Base-by-base conservation (phyloP, 1,284 basidiomycete genomes). In the Leccinum pachyderme region DNA sequence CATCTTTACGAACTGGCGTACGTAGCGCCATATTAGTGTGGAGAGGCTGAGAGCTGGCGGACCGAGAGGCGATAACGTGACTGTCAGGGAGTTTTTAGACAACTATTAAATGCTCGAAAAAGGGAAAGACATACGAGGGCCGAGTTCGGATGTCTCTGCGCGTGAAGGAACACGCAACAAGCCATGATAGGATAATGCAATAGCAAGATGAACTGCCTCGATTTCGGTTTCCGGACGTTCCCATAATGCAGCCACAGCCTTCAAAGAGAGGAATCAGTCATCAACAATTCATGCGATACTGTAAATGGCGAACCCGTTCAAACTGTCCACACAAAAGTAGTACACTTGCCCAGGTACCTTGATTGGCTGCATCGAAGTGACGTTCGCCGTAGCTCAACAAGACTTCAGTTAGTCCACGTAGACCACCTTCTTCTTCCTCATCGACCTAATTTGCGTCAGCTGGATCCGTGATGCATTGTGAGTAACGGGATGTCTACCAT, bases 121-220 rank as follows among this genome's bases (percentile, higher is more conserved):
- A 51, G 22, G 18, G 49, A 47, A 15, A 15, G 15, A 80, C 91
- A 68, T 72, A 96, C 94, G 69, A 61, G 77, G 93, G 61, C 76
- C 92, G 76, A 82, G 84, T 54, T 97, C 93, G 7, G 90, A 91
- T 0, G 89, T 85, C 62, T 92, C 87, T 5, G 87, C 82, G 13
- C 83, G 77, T 2, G 87, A 81, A 5, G 96, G 89, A 0, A 95
- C 85, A 8, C 95, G 84, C 24, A 99, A 75, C 15, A 99, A 75
- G 6, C 96, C 96, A 70, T 99, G 96, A 72, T 99, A 99, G 0
- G 92, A 85, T 51, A 99, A 77, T 2, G 90, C 92, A 60, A 97
- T 87, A 0, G 93, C 95, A 51, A 98, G 82, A 73, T 99, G 97
- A 5, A 99, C 90, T 0, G 94, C 95, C 68, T 99, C 96, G 11